Evolutionary conservation across 164 flowering plant species (phyloP), one percentile per base, ranked within the genome.

Genomic region (Cinnamomum micranthum): DNA sequence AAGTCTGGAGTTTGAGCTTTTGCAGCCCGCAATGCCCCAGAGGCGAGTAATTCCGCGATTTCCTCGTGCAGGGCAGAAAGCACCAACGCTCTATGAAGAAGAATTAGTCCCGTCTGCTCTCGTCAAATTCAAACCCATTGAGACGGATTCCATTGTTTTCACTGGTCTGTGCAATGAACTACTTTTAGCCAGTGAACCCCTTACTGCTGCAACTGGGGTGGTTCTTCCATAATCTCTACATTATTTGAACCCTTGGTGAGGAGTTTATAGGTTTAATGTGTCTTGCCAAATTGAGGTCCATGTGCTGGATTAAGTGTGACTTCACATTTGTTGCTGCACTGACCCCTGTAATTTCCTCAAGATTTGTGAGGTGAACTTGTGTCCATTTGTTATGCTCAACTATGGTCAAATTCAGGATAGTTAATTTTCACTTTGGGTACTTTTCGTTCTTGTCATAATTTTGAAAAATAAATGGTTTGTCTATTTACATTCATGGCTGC

Each of bases 81-180:
- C 80, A 15, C 75, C 77, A 27, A 92, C 93, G 23, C 82, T 95
- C 22, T 94, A 89, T 3, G 97, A 91, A 12, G 99, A 91, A 80
- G 99, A 89, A 74, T 80, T 95, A 85, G 94, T 93, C 31, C 99
- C 99, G 6, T 83, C 97, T 6, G 93, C 99, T 62, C 92, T 95
- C n/a, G 68, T 93, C 76, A 95, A 89, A 82, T 93, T 90, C 83
- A 92, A 71, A 67, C 99, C 96, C 6, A 74, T 85, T 3, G 97
- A 93, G 82, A 89, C 99, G 65, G 97, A 90, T 81, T 88, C 92
- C 4, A 64, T 81, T 19, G 88, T 87, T 20, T 95, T 93, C 82
- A 95, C 97, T 1, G 99, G 99, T 25, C 91, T 95, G 6, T 69
- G 85, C 13, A 93, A 90, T 74, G 97, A 92, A 69, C 90, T 93